Percentiles rank a stretch among this genome's conserved stretches.
Conservation (phyloP, 2,329 filamentous ascomycete genomes). For the Fusarium odoratissimum region DNA sequence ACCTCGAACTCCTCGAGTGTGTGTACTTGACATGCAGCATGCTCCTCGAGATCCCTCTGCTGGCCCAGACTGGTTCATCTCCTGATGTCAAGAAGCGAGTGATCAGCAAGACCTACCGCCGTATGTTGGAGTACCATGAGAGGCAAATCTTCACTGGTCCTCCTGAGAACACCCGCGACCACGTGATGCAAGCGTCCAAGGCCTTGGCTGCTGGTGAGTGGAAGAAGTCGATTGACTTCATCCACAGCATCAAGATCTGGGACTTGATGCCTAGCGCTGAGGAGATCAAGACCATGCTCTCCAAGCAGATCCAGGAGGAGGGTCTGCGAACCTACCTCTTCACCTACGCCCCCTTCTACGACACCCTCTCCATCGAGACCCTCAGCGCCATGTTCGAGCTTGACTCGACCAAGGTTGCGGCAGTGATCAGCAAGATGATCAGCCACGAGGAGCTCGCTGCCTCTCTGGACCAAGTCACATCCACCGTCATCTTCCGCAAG, state of each 20-base stretch:
- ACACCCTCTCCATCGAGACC: constrained; percentile 88
- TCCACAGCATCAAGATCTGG: constrained; percentile 99
- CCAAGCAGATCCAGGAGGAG: constrained; percentile 98
- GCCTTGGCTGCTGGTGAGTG: constrained; percentile 96
- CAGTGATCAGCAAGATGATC: constrained; percentile 99
- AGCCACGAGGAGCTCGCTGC: constrained; percentile 97
- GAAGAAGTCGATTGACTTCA: constrained; percentile 95
- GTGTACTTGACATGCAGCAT: constrained; percentile 99
- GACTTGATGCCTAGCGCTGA: constrained; percentile 93
- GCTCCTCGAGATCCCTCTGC: constrained; percentile 96
- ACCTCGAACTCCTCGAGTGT: constrained; percentile 96
- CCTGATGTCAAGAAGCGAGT: constrained; percentile 97
- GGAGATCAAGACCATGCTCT: constrained; percentile 96
- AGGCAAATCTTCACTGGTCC: constrained; percentile 98
- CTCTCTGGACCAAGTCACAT: constrained; percentile 96
- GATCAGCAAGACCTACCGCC: constrained; percentile 99
- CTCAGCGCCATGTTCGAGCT: constrained; percentile 97
- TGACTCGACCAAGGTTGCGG: constrained; percentile 87
- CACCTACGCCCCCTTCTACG: constrained; percentile 99
- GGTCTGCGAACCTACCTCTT: constrained; percentile 98
- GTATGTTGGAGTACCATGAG: constrained; percentile 99
- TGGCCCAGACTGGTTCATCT: constrained; percentile 95
- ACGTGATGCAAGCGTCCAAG: constrained; percentile 99
- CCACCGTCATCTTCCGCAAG: constrained; percentile 98
- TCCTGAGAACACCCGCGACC: constrained; percentile 97